Percentiles rank a stretch among this genome's conserved stretches.
Conservation (phyloP, 2,329 filamentous ascomycete genomes). For the Xylariaceae sp. region DNA sequence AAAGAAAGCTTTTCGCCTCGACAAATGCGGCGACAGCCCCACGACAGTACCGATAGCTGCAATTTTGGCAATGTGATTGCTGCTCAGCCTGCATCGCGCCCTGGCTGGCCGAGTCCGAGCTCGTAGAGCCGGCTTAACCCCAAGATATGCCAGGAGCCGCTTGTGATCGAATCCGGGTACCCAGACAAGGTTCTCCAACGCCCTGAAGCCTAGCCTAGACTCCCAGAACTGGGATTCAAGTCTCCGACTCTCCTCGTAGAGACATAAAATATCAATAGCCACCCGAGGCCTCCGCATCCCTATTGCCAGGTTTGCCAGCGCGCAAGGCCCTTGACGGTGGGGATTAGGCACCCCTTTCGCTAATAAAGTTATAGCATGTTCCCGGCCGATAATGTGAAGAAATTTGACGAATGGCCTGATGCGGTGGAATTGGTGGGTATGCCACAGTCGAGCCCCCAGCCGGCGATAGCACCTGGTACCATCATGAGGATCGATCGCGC, state of each 20-base stretch:
- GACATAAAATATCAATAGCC: constrained; percentile 23
- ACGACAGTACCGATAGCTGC: constrained; percentile 17
- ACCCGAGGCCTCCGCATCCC: constrained; percentile 19
- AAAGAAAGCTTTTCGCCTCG: constrained; percentile 23
- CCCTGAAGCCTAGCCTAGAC: constrained; percentile 17
- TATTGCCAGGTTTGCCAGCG: constrained; percentile 22
- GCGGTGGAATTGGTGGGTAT: constrained; percentile 16
- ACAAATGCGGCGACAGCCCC: constrained; percentile 19
- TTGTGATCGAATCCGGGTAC: constrained; percentile 12
- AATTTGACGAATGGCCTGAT: constrained; percentile 19
- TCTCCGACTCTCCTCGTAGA: constrained; percentile 13
- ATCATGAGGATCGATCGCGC: not conserved
- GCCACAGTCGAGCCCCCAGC: constrained; percentile 20
- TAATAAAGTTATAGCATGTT: constrained; percentile 20
- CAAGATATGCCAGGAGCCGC: constrained; percentile 16
- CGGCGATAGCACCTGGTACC: constrained; percentile 10
- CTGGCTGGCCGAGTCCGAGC: not conserved
- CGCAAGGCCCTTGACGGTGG: constrained; percentile 9
- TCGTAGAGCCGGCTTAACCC: constrained; percentile 3
- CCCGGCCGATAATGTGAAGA: constrained; percentile 22
- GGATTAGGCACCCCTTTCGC: constrained; percentile 12
- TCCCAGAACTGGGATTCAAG: constrained; percentile 18
- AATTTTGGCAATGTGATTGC: constrained; percentile 9
- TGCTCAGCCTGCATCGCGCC: not conserved
- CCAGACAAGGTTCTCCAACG: constrained; percentile 17